These are phyloP conservation scores for Nemania serpens DNA, from an alignment of 2,329 filamentous ascomycete species.

Conservation along the genomic window DNA sequence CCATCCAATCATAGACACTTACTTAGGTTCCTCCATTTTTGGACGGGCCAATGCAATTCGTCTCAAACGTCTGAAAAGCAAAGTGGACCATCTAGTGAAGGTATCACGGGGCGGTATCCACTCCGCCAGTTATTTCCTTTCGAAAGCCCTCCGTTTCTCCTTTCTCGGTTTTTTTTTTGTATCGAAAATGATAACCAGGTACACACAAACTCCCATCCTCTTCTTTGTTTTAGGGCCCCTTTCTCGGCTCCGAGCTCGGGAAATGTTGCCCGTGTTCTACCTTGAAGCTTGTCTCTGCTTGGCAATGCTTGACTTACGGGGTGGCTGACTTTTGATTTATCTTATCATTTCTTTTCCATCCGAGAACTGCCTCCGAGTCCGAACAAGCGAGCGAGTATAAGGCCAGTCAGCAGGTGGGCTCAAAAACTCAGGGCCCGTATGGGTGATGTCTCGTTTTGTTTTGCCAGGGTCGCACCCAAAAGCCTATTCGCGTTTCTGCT, in stretches of 20 bases:
- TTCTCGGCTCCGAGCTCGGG: constrained; percentile 13
- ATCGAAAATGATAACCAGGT: background rate
- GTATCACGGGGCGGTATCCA: background rate
- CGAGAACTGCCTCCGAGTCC: constrained; percentile 15
- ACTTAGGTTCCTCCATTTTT: background rate
- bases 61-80: background rate
- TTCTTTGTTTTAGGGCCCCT: background rate
- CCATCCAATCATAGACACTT: constrained; percentile 29
- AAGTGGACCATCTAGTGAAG: too few species aligned
- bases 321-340: background rate
- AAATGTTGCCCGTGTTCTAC: background rate
- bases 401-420: constrained; percentile 25
- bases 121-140: background rate
- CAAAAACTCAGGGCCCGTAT: constrained; percentile 7
- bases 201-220: background rate
- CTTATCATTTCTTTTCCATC: background rate
- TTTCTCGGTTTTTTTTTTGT: background rate
- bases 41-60: constrained; percentile 7
- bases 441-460: constrained; percentile 18
- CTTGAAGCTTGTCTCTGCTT: constrained; percentile 3
- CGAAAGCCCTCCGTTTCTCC: background rate
- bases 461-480: constrained; percentile 19
- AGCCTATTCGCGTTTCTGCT: constrained; percentile 26
- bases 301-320: constrained; percentile 11
- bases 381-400: constrained; percentile 15